These are phyloP conservation scores for Boletales sp. DNA, from an alignment of 768 basidiomycete species.

Conservation along the genomic window DNA sequence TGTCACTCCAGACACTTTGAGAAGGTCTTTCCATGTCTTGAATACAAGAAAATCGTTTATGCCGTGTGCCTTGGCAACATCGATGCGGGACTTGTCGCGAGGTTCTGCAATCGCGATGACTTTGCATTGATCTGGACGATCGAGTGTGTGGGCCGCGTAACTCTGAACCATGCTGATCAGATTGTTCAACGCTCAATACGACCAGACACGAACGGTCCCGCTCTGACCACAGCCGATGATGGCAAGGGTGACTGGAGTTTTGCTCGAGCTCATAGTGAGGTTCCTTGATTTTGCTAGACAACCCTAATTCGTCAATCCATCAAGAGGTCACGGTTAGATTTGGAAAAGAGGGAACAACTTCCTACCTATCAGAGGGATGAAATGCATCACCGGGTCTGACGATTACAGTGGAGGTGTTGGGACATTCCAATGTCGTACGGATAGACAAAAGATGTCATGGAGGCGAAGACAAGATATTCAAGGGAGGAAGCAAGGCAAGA, in stretches of 20 bases:
- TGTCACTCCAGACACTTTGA: conserved; percentile 62
- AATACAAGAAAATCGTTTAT: conserved; percentile 70
- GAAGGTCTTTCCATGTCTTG: conserved; percentile 65
- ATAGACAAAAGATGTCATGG: too few relatives aligned
- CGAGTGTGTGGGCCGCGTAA: conserved; percentile 62
- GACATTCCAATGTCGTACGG: too few relatives aligned
- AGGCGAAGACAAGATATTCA: too few relatives aligned
- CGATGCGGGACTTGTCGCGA: conserved; percentile 56
- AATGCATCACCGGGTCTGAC: too few relatives aligned
- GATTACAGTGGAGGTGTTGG: too few relatives aligned
- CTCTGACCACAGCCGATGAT: conserved; percentile 83
- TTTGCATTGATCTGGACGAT: conserved; percentile 60
- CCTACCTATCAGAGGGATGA: too few relatives aligned
- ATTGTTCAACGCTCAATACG: not conserved
- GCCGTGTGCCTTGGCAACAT: conserved; percentile 53
- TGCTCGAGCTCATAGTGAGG: conserved; percentile 11
- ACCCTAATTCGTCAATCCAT: conserved; percentile 21
- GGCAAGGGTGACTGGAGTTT: conserved; percentile 59
- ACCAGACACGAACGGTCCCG: conserved; percentile 52
- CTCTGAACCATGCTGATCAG: conserved; percentile 34
- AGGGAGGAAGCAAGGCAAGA: too few relatives aligned
- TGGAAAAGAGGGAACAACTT: too few relatives aligned
- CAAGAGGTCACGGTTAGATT: too few relatives aligned
- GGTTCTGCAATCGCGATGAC: conserved; percentile 87
- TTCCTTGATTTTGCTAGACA: conserved; percentile 6